A percentile compares a stretch with the other conserved stretches of the same genome.
phyloP scores from a whole-genome alignment of 352 stramenopile species.

The Phytophthora constricta region DNA sequence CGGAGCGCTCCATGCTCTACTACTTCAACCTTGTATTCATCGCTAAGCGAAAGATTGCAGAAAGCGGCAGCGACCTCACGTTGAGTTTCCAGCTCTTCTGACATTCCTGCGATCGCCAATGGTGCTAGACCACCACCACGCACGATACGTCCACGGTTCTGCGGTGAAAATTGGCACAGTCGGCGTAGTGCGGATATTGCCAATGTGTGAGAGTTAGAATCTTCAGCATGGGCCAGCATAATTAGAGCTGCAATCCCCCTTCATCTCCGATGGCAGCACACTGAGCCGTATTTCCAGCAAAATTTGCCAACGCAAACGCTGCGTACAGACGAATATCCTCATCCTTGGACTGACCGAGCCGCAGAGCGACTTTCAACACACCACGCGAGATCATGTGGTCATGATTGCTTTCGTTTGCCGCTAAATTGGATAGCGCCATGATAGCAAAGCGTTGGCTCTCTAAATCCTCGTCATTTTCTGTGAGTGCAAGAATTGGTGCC shows the following conservation, averaged over 20 bases:
- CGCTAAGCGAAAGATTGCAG: conserved; percentile 93
- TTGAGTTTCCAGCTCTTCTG: conserved; percentile 93
- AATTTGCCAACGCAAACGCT: conserved; percentile 94
- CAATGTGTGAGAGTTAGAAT: conserved; percentile 92
- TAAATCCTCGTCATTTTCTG: conserved; percentile 58
- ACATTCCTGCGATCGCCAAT: conserved; percentile 87
- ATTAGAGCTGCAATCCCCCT: conserved; percentile 93
- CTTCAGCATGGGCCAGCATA: conserved; percentile 85
- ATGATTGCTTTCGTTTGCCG: conserved; percentile 95
- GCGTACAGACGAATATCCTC: conserved; percentile 90
- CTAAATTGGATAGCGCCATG: conserved; percentile 96
- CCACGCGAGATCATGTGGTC: conserved; percentile 89
- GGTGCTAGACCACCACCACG: conserved; percentile 82
- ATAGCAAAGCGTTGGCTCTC: conserved; percentile 93
- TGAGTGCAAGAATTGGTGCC: conserved; percentile 85
- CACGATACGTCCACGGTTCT: conserved; percentile 92
- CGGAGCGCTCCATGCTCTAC: conserved; percentile 78
- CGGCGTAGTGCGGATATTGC: conserved; percentile 92
- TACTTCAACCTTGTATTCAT: conserved; percentile 93
- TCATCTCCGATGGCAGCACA: conserved; percentile 89
- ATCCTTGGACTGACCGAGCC: conserved; percentile 73
- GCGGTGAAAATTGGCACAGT: conserved; percentile 89
- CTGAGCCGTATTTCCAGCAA: conserved; percentile 89
- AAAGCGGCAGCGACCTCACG: conserved; percentile 94
- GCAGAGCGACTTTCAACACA: conserved; percentile 83